Conservation (phyloP, 495 filamentous ascomycete genomes). For the Annulohypoxylon bovei region DNA sequence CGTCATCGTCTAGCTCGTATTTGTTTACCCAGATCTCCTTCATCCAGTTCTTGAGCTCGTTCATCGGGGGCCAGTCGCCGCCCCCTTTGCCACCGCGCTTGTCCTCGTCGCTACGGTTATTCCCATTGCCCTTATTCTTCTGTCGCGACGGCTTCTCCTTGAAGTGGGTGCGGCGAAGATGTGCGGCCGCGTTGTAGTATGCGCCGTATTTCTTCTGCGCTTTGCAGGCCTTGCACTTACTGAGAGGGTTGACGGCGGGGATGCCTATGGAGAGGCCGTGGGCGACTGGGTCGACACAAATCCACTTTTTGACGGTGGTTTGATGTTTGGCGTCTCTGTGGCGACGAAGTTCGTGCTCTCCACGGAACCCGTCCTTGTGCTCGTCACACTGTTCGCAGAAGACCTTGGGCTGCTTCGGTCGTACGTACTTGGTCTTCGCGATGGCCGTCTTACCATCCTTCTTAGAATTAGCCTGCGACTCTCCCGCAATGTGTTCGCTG, state of each 20-base stretch:
- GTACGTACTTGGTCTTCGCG: conserved; percentile 73
- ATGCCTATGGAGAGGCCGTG: conserved; percentile 51
- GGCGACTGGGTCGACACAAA: conserved; percentile 64
- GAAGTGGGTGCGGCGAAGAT: conserved; percentile 91
- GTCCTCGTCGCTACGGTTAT: conserved; percentile 54
- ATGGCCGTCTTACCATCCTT: conserved; percentile 66
- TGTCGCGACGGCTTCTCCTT: conserved; percentile 57
- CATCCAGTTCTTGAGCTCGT: conserved; percentile 85
- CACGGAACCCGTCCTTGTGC: conserved; percentile 87
- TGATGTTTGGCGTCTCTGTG: conserved; percentile 86
- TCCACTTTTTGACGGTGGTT: conserved; percentile 77
- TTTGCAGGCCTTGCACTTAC: conserved; percentile 88
- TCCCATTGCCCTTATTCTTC: conserved; percentile 50
- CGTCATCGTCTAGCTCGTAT: conserved; percentile 45
- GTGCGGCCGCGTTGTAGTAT: conserved; percentile 96
- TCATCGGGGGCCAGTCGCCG: conserved; percentile 84
- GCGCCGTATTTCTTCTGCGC: conserved; percentile 83
- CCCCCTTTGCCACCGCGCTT: conserved; percentile 84
- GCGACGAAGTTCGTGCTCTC: conserved; percentile 90
- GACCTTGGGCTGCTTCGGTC: conserved; percentile 80
- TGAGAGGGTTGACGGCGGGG: conserved; percentile 69
- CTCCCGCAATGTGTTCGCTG: conserved; percentile 36
- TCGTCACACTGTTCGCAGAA: conserved; percentile 78
- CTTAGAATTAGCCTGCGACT: conserved; percentile 37
- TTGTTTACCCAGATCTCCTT: conserved; percentile 65